These are phyloP conservation scores for Globisporangium irregulare DNA, from an alignment of 352 stramenopile genomes.

Conservation along the genomic window DNA sequence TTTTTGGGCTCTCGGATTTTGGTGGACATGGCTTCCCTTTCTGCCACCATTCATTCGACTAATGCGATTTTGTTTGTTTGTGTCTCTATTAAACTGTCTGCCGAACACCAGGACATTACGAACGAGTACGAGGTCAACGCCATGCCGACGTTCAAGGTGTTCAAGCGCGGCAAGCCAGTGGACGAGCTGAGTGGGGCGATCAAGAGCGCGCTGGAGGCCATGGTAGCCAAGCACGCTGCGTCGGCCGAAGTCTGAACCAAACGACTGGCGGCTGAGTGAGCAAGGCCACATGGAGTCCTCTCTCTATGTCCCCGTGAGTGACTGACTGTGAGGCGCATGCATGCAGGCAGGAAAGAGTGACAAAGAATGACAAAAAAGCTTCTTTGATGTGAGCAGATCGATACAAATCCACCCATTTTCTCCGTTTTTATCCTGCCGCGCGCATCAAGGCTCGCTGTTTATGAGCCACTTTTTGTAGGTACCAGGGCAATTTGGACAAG, in stretches of 20 bases:
- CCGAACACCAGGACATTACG: constrained; percentile 41
- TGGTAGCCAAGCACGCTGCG: constrained; percentile 43
- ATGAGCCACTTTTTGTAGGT: not conserved
- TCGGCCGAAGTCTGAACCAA: not conserved
- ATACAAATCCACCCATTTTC: constrained; percentile 1
- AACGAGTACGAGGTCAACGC: constrained; percentile 65
- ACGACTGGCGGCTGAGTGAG: not conserved
- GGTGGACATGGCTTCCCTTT: not conserved
- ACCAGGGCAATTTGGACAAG: not conserved
- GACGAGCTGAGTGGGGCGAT: constrained; percentile 85
- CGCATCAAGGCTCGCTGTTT: not conserved
- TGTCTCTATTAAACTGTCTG: not conserved
- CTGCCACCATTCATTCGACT: not conserved
- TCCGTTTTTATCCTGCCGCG: not conserved
- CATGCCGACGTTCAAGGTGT: constrained; percentile 94
- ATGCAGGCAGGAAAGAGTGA: not conserved
- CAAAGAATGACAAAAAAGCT: not conserved
- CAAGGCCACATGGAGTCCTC: not conserved
- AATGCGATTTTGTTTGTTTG: not conserved
- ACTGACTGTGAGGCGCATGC: not conserved
- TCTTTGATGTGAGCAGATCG: not conserved
- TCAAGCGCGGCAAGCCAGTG: constrained; percentile 85
- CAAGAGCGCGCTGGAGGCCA: constrained; percentile 48
- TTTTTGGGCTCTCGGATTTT: constrained; percentile 4
- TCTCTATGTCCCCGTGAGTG: not conserved